Base-by-base conservation (phyloP, 2,329 filamentous ascomycete species). In the Fusarium sp. region DNA sequence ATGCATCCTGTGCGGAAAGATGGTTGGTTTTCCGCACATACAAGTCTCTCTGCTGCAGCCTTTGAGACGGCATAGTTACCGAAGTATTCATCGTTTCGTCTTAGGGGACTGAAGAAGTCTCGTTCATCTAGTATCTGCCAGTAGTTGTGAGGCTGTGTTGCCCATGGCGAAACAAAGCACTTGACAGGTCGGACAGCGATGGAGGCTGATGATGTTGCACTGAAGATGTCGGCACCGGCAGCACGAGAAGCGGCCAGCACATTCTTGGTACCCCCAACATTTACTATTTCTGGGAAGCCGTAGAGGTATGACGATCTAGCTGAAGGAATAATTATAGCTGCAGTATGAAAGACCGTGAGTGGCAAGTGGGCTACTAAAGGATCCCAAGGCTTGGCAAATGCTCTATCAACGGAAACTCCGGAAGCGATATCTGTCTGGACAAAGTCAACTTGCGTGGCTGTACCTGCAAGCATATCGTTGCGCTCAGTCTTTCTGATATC, bases 1-100 rank as follows among this genome's bases (percentile, higher is more conserved):
- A 60, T 60, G 6, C 54, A 59, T 10, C 57, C 57, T 12, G 55
- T 44, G 6, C 57, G 28, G 19, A 60, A 54, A 4, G 13, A 35
- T 4, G 4, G n/a, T 3, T 11, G n/a, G 7, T 48, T 60, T 9
- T 38, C 36, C 1, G 13, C 34, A 22, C 42, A 54, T 1, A 54
- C 42, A 1, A 54, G 19, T 1, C 48, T 47, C 11, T 60, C 55
- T 5, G 38, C 38, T 6, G 22, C n/a, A 2, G 42, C 42, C 12
- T 60, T 60, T 0, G 42, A 60, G 25, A 24, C 19, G 13, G 38
- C 7, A 6, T 60, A 60, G 15, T 48, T 44, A 6, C 42, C 28
- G 2, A 48, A 44, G 15, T 60, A 60, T 4, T 35, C 34, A 1
- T 32, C 36, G 4, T 36, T 38, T 7, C 10, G 4, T 6, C 48